These are phyloP conservation scores for Panicum virgatum DNA, from an alignment of 202 grass and related monocot genomes.

Conservation along the genomic window DNA sequence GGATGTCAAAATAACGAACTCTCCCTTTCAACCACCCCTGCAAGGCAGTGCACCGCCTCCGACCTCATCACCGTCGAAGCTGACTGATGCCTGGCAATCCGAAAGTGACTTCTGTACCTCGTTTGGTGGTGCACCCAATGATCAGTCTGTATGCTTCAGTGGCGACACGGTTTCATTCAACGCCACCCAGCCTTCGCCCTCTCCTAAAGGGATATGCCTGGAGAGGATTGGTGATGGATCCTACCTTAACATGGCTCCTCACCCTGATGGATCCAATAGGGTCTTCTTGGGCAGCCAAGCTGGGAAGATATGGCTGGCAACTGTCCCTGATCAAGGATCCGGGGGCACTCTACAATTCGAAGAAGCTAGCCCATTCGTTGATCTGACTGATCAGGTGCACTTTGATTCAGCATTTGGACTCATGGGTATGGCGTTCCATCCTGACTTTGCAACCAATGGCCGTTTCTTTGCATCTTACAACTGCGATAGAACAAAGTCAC, in stretches of 20 bases:
- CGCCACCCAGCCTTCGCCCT: slow-evolving; percentile 36
- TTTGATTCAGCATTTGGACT: slow-evolving; percentile 65
- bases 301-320: slow-evolving; percentile 77
- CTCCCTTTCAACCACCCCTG: slow-evolving; percentile 64
- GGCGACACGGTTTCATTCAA: slow-evolving; percentile 65
- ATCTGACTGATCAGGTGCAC: slow-evolving; percentile 89
- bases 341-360: slow-evolving; percentile 54
- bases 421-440: slow-evolving; percentile 87
- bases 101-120: slow-evolving; percentile 66
- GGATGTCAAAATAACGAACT: slow-evolving; percentile 54
- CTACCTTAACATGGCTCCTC: slow-evolving; percentile 81
- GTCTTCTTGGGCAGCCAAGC: slow-evolving; percentile 78
- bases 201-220: slow-evolving; percentile 76
- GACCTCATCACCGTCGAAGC: slow-evolving; percentile 41
- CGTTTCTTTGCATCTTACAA: slow-evolving; percentile 97
- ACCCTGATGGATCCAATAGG: slow-evolving; percentile 84
- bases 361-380: slow-evolving; percentile 60
- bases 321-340: slow-evolving; percentile 80
- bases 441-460: slow-evolving; percentile 67
- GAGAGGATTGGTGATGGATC: slow-evolving; percentile 78
- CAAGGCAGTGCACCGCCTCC: slow-evolving; percentile 48
- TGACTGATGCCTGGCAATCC: slow-evolving; percentile 72
- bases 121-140: slow-evolving; percentile 54
- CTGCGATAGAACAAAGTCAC: slow-evolving; percentile 69
- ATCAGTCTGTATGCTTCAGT: slow-evolving; percentile 60